phyloP scores from a whole-genome alignment of 805 yeast genomes.

The Saccharomycopsis oosterbeekiorum region DNA sequence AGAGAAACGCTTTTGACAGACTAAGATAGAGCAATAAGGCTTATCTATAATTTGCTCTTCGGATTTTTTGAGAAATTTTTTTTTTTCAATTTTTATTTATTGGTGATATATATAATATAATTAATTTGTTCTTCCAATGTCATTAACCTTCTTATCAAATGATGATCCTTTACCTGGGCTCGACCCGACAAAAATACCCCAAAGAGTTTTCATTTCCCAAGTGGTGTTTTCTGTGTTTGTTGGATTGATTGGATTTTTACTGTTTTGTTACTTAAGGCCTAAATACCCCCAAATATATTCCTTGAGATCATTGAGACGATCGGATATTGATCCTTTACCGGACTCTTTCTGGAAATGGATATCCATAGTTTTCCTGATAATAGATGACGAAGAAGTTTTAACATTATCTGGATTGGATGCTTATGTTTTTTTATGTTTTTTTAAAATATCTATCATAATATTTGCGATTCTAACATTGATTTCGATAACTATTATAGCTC shows the following conservation, averaged over 20 bases:
- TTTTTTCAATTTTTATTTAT: too few species aligned
- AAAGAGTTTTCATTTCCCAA: conserved; percentile 50
- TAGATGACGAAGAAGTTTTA: conserved; percentile 38
- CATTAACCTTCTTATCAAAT: background rate
- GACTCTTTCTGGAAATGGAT: conserved; percentile 45
- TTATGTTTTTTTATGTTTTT: conserved; percentile 81
- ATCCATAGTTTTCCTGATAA: conserved; percentile 34
- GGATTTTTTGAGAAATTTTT: too few species aligned
- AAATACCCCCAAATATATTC: conserved; percentile 51
- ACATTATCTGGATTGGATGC: conserved; percentile 81
- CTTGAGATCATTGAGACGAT: conserved; percentile 40
- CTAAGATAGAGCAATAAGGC: too few species aligned
- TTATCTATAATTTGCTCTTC: too few species aligned
- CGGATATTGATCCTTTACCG: conserved; percentile 37
- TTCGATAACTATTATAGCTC: conserved; percentile 41
- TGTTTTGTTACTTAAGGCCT: conserved; percentile 42
- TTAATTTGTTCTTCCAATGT: background rate
- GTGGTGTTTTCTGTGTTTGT: conserved; percentile 37
- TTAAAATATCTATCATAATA: conserved; percentile 67
- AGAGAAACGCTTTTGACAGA: too few species aligned
- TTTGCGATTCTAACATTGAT: conserved; percentile 35
- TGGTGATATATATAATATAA: too few species aligned
- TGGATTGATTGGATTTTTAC: conserved; percentile 37
- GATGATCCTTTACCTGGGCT: conserved; percentile 31
- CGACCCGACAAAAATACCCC: conserved; percentile 35